Base-by-base conservation (phyloP, 192 early-diverging fungal genomes). In the Gamsiella multidivaricata region DNA sequence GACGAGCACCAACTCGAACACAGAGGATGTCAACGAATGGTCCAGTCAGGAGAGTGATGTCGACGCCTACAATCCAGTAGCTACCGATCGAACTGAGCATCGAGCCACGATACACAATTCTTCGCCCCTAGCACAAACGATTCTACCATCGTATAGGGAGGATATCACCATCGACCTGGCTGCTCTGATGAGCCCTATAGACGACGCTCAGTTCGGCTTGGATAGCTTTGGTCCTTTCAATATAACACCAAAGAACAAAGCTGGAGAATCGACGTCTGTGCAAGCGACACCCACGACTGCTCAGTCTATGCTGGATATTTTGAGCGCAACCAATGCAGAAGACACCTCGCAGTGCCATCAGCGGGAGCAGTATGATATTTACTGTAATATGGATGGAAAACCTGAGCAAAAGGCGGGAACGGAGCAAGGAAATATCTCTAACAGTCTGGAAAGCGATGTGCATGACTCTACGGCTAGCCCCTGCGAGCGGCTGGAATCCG, bases 191-290 rank as follows among this genome's bases (percentile, higher is more conserved):
- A 75, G 64, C 25, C 64, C 72, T 12, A 75, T 51, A 36, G 65
- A 78, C 29, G 65, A 37, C 20, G n/a, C n/a, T n/a, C 15, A 57
- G 3, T 63, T 36, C 52, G 65, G 72, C 12, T 53, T 54, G 22
- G 73, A 78, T 45, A 36, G 22, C 4, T 57, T 68, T 41, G 65
- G 62, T 52, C 64, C 72, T 7, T 56, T 75, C 51, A 52, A 63
- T 4, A 52, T 72, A 23, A 33, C 45, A 1, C 52, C 51, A 18
- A 36, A 54, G 29, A 42, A 15, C 29, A 41, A n/a, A 22, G 2
- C 9, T 17, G 28, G 7, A 3, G 25, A n/a, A 18, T 32, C 54
- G 25, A 22, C 6, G 32, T 17, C 20, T 22, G 15, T 12, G 41
- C 5, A 9, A 32, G 10, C 34, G 8, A 22, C 45, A 11, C 36